Base-by-base conservation (phyloP, 176 grass and related monocot species). In the Bolboschoenus planiculmis region DNA sequence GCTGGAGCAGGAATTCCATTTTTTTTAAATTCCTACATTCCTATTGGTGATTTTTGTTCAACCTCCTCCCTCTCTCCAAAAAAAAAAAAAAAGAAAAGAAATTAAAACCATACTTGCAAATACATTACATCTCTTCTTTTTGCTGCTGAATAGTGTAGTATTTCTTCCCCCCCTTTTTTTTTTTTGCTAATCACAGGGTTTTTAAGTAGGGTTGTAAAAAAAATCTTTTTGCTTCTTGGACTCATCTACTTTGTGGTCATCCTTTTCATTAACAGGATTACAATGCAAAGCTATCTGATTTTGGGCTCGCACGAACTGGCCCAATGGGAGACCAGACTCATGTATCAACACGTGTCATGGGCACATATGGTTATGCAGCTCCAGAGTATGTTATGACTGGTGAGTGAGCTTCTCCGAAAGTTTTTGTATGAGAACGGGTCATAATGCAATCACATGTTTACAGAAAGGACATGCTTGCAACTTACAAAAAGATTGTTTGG, bases 301-400 rank as follows among this genome's bases (percentile, higher is more conserved):
- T 98, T 82, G 95, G 95, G 71, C 92, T 98, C 37, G 95, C 95
- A 84, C 92, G 90, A 87, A 93, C 92, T 56, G 95, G 95, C 9
- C 95, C 95, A 27, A 95, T 91, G 87, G 95, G 95, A 87, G 95
- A 95, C 56, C 92, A 98, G 83, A 98, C 95, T 43, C 95, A 98
- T 82, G 95, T 95, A 6, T 95, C 95, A 66, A 98, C 95, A 68
- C 88, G 87, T 56, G 92, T 98, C 26, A 95, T 98, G 95, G 95
- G 95, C 56, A 98, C 95, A 24, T 93, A 84, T 82, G 95, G 95
- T 9, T 98, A 98, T 84, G 95, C 95, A 56, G 95, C 95, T 91
- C 95, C 95, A 39, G 95, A 98, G 83, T 98, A 98, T 80, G 86
- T 98, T 75, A 92, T 98, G 87, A 98, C 95, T 56, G 95, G 95